Percentiles rank a stretch among this genome's conserved stretches.
Conservation (phyloP, 2,329 filamentous ascomycete genomes). For the Immersiporthe knoxdaviesiana region DNA sequence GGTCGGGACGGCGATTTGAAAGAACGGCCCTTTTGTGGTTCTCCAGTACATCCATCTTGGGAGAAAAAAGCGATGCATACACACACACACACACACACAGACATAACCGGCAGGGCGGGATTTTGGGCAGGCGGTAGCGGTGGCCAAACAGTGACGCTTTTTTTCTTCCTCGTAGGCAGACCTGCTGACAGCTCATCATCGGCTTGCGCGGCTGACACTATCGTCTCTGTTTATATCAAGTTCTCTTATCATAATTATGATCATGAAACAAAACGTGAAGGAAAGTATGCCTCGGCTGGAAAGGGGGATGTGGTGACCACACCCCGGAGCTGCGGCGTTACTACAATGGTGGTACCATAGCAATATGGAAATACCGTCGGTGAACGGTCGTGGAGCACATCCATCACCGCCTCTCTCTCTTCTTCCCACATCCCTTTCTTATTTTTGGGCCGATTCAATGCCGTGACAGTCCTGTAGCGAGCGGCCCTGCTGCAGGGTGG, state of each 20-base stretch:
- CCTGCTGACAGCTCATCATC: too few species aligned
- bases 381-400: constrained; percentile 12
- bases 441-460: neutral
- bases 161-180: too few species aligned
- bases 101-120: neutral
- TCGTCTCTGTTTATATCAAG: too few species aligned
- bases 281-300: constrained; percentile 20
- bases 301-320: neutral
- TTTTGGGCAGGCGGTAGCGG: constrained; percentile 2
- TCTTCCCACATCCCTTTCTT: neutral
- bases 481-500: neutral
- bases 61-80: constrained; percentile 4
- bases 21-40: constrained; percentile 26
- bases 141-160: constrained; percentile 13
- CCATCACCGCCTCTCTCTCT: constrained; percentile 15
- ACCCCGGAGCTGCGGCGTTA: constrained; percentile 6
- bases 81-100: too few species aligned
- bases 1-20: constrained; percentile 21
- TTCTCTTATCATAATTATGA: too few species aligned
- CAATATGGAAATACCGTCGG: constrained; percentile 24
- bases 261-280: too few species aligned
- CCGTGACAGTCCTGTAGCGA: neutral
- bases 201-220: too few species aligned
- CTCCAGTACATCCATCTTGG: neutral
- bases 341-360: neutral